phyloP scores from a whole-genome alignment of 441 rosid species.

The Breynia disticha region DNA sequence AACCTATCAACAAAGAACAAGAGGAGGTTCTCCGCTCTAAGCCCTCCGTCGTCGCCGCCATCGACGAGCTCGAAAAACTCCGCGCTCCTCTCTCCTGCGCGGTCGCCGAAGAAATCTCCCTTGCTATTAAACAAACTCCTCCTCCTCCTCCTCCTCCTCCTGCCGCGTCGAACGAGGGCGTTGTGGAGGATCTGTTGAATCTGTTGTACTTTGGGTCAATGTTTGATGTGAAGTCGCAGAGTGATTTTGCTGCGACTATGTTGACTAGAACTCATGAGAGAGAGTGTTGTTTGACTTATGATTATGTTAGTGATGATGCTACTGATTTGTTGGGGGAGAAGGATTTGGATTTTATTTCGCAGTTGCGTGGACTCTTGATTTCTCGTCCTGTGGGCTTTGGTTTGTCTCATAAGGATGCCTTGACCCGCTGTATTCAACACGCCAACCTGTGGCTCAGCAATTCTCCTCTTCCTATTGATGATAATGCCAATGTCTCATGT shows the following conservation, averaged over 20 bases:
- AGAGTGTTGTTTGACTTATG: slow-evolving; percentile 81
- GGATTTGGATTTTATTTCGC: slow-evolving; percentile 66
- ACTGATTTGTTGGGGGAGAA: slow-evolving; percentile 67
- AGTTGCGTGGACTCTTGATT: slow-evolving; percentile 44
- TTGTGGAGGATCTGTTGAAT: slow-evolving; percentile 57
- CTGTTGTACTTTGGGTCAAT: slow-evolving; percentile 71
- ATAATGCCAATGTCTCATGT: slow-evolving; percentile 51
- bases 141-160: slow-evolving; percentile 11
- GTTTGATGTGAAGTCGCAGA: slow-evolving; percentile 77
- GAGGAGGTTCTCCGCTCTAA: background rate
- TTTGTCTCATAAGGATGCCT: slow-evolving; percentile 64
- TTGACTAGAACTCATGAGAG: slow-evolving; percentile 77
- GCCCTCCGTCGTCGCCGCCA: background rate
- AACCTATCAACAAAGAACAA: background rate
- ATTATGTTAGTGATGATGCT: slow-evolving; percentile 76
- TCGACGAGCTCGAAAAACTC: background rate
- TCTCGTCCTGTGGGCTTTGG: slow-evolving; percentile 65
- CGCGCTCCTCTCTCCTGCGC: background rate
- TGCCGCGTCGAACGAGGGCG: slow-evolving; percentile 6
- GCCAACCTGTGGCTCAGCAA: slow-evolving; percentile 63
- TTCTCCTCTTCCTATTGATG: slow-evolving; percentile 46
- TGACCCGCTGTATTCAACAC: slow-evolving; percentile 57
- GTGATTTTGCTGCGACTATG: slow-evolving; percentile 68
- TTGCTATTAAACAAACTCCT: slow-evolving; percentile 22
- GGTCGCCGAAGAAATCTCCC: slow-evolving; percentile 8